phyloP scores from a whole-genome alignment of 2,329 filamentous ascomycete species.

The Phaeoacremonium minimum region DNA sequence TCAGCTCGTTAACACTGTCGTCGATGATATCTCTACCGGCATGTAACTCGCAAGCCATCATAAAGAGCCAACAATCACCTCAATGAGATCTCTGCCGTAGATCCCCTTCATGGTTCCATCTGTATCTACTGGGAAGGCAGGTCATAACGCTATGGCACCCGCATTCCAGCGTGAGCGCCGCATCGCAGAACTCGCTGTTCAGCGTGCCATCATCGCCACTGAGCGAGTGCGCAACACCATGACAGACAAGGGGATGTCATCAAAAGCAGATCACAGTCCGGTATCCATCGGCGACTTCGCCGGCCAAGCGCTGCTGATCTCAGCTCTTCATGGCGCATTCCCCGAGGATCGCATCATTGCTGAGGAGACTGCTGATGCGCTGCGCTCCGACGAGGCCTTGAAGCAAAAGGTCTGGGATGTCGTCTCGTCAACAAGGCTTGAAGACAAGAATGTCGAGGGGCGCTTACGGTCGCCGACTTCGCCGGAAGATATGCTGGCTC shows the following conservation, averaged over 20 bases:
- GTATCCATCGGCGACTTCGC: constrained; percentile 59
- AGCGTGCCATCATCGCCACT: constrained; percentile 56
- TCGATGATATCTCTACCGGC: no score
- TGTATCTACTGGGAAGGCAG: no score
- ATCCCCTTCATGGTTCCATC: no score
- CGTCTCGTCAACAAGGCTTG: not conserved
- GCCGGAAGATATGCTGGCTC: constrained; percentile 41
- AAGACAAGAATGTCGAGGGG: constrained; percentile 16
- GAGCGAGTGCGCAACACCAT: constrained; percentile 35
- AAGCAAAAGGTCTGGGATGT: constrained; percentile 39
- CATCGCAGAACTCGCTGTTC: constrained; percentile 78
- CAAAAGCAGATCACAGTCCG: constrained; percentile 51
- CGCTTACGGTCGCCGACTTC: constrained; percentile 24
- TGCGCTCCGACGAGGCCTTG: constrained; percentile 36
- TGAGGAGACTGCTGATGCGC: constrained; percentile 48
- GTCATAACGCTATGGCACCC: no score
- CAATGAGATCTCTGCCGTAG: no score
- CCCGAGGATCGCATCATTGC: constrained; percentile 49
- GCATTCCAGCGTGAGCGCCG: constrained; percentile 70
- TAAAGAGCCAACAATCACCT: no score
- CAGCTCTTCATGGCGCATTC: constrained; percentile 44
- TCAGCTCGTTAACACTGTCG: no score
- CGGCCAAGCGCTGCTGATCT: constrained; percentile 50
- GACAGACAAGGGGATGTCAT: constrained; percentile 32
- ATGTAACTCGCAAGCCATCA: no score